phyloP scores from a whole-genome alignment of 1,284 basidiomycete genomes.

The Pterulicium gracile region DNA sequence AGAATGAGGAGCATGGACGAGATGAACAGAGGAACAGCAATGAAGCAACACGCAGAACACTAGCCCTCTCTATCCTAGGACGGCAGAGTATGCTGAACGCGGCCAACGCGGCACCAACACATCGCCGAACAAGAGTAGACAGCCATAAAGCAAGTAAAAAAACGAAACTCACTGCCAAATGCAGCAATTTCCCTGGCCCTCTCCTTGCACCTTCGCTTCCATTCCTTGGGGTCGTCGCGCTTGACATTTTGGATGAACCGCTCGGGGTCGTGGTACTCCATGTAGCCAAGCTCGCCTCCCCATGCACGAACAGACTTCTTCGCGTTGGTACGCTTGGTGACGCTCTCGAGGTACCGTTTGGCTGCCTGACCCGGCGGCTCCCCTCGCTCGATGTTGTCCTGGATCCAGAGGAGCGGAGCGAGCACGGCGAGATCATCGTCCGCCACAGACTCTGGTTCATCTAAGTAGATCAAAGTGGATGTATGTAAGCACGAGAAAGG shows the following conservation, averaged over 20 bases:
- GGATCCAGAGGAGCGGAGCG: neutral
- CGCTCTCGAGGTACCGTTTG: neutral
- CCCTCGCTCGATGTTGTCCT: neutral
- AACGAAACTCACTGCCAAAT: neutral
- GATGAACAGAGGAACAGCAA: no score
- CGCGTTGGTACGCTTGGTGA: neutral
- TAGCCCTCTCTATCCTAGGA: no score
- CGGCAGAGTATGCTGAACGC: no score
- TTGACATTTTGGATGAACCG: neutral
- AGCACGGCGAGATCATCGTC: neutral
- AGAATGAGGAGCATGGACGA: neutral
- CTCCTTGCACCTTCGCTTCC: neutral
- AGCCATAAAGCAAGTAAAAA: no score
- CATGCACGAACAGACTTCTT: neutral
- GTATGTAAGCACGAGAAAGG: neutral
- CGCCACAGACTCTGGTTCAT: neutral
- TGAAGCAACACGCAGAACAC: no score
- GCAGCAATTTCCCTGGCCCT: neutral
- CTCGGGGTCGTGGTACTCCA: neutral
- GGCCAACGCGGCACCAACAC: no score
- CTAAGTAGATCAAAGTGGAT: neutral
- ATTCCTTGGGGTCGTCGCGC: neutral
- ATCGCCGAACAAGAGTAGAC: no score
- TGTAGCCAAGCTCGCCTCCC: neutral
- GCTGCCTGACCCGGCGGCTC: neutral